Evolutionary conservation across 371 early-diverging fungal genomes (phyloP).

Genomic region (Lichtheimia ramosa): DNA sequence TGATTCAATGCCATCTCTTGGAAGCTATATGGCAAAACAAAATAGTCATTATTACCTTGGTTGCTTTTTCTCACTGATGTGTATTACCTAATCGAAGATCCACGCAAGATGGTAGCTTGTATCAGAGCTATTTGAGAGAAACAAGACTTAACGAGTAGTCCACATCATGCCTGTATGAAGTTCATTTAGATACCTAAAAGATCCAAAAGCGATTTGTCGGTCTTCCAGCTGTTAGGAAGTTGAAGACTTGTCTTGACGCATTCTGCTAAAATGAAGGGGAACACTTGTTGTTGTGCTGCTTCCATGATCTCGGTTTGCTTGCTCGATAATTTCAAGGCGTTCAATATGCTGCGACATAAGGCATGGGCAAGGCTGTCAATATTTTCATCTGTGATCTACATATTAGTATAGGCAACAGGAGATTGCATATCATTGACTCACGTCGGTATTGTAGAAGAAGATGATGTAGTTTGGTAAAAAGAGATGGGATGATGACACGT

Average conservation of each 20-base stretch:
- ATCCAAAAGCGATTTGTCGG: slow-evolving; percentile 4
- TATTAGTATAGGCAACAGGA: slow-evolving; percentile 3
- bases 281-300: background rate
- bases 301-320: background rate
- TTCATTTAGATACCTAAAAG: slow-evolving; percentile 2
- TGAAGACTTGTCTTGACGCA: slow-evolving; percentile 3
- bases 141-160: background rate
- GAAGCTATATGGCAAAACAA: background rate
- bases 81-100: background rate
- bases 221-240: slow-evolving; percentile 5
- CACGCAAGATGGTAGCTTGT: background rate
- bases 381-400: too few species aligned
- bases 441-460: background rate
- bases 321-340: slow-evolving; percentile 54
- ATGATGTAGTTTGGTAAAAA: background rate
- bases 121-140: background rate
- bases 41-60: background rate
- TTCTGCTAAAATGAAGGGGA: slow-evolving; percentile 4
- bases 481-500: background rate
- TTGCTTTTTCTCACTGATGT: background rate
- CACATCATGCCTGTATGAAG: background rate
- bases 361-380: too few species aligned
- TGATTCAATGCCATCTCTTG: background rate
- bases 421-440: slow-evolving; percentile 41
- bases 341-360: slow-evolving; percentile 44